Percentiles rank a stretch among this genome's conserved stretches.
Conservation (phyloP, 768 basidiomycete genomes). For the Agrocybe praecox region DNA sequence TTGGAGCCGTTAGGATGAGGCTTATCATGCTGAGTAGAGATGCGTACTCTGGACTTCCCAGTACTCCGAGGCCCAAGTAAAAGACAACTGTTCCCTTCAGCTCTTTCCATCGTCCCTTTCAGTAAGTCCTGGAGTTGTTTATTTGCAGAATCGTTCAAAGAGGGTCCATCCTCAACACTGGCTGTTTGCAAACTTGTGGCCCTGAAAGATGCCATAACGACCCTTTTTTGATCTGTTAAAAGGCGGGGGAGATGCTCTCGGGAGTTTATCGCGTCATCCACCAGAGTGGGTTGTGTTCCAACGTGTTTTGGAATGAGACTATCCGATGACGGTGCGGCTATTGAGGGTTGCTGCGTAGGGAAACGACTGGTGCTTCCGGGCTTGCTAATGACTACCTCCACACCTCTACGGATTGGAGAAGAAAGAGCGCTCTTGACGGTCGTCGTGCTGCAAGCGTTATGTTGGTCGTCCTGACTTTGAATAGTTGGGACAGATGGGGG, state of each 20-base stretch:
- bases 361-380: neutral
- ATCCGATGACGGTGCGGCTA: neutral
- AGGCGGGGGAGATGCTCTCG: conserved; percentile 23
- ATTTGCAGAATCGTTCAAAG: conserved; percentile 46
- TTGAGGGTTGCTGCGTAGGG: neutral
- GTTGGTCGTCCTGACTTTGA: too few relatives aligned
- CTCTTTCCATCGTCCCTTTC: conserved; percentile 71
- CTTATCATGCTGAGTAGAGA: neutral
- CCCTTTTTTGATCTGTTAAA: conserved; percentile 60
- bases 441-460: too few relatives aligned
- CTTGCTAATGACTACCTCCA: neutral
- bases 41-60: conserved; percentile 78
- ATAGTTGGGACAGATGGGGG: too few relatives aligned
- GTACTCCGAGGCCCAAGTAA: conserved; percentile 83
- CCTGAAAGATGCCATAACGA: conserved; percentile 50
- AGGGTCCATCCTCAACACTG: conserved; percentile 23
- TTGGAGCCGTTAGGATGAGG: conserved; percentile 6
- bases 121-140: conserved; percentile 67
- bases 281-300: too few relatives aligned
- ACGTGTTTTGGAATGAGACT: neutral
- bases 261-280: conserved; percentile 33
- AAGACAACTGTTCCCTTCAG: conserved; percentile 94
- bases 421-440: neutral
- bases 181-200: conserved; percentile 6
- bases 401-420: neutral